Evolutionary conservation across 352 stramenopile species (phyloP).

Genomic region (Phytophthora chlamydospora): DNA sequence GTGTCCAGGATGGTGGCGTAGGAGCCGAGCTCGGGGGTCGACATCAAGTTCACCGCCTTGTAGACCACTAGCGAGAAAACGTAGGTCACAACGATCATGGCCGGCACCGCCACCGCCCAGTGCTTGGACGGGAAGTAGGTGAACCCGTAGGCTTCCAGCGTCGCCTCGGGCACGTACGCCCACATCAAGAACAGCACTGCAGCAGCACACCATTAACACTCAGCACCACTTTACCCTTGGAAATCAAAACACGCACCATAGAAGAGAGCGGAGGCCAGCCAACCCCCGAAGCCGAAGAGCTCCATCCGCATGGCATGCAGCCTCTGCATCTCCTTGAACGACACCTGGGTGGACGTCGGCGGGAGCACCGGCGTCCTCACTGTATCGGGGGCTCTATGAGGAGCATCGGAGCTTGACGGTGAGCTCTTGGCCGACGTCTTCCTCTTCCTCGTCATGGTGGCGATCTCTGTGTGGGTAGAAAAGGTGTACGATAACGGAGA

Average conservation of each 20-base stretch:
- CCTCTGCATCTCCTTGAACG: slow-evolving; percentile 85
- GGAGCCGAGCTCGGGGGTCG: slow-evolving; percentile 68
- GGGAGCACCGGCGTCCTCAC: neutral
- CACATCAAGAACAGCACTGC: slow-evolving; percentile 87
- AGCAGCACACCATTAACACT: slow-evolving; percentile 1
- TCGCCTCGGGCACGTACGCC: slow-evolving; percentile 86
- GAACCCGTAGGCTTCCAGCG: slow-evolving; percentile 78
- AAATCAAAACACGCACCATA: slow-evolving; percentile 52
- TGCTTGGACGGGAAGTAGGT: slow-evolving; percentile 92
- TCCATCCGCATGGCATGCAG: slow-evolving; percentile 85
- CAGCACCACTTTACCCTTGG: neutral
- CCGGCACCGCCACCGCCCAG: slow-evolving; percentile 88
- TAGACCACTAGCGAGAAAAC: slow-evolving; percentile 86
- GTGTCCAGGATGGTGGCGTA: slow-evolving; percentile 84
- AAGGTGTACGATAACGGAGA: slow-evolving; percentile 12
- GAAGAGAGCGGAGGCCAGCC: slow-evolving; percentile 78
- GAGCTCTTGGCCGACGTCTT: slow-evolving; percentile 7
- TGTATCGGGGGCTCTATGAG: neutral
- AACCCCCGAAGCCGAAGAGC: slow-evolving; percentile 87
- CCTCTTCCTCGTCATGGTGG: slow-evolving; percentile 24
- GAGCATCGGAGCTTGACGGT: neutral
- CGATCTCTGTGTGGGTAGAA: slow-evolving; percentile 1
- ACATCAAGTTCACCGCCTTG: slow-evolving; percentile 83
- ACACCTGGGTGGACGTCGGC: slow-evolving; percentile 38
- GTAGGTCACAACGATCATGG: slow-evolving; percentile 84